phyloP scores from a whole-genome alignment of 805 yeast species.

The Yarrowia alimentaria region DNA sequence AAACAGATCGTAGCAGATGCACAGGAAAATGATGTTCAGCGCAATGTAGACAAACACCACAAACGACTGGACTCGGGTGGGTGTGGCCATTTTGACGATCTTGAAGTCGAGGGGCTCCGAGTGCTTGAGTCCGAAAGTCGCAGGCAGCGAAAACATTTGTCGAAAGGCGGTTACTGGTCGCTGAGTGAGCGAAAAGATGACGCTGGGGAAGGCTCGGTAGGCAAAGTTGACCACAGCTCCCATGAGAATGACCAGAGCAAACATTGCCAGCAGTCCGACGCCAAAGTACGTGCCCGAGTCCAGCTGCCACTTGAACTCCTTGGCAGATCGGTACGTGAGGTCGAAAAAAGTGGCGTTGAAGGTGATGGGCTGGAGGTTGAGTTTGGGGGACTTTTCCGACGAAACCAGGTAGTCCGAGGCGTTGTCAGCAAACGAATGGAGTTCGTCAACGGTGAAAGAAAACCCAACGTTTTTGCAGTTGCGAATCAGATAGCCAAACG shows the following conservation, averaged over 20 bases:
- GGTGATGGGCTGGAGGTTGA: conserved; percentile 10
- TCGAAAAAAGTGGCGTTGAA: conserved; percentile 8
- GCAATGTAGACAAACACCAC: conserved; percentile 41
- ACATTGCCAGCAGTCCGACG: conserved; percentile 36
- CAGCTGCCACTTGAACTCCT: conserved; percentile 22
- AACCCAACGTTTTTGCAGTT: conserved; percentile 14
- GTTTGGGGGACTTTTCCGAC: conserved; percentile 6
- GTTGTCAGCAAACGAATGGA: background rate
- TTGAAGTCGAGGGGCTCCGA: conserved; percentile 34
- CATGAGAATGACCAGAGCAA: conserved; percentile 35
- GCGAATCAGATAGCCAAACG: conserved; percentile 2
- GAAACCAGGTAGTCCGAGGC: conserved; percentile 1
- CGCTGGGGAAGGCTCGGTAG: conserved; percentile 29
- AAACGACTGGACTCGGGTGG: conserved; percentile 47
- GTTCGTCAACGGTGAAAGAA: background rate
- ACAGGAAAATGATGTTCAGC: conserved; percentile 36
- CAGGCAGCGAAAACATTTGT: conserved; percentile 39
- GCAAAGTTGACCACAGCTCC: conserved; percentile 33
- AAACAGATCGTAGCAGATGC: conserved; percentile 33
- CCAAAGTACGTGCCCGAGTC: conserved; percentile 32
- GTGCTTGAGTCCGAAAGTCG: conserved; percentile 37
- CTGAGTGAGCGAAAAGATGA: conserved; percentile 10
- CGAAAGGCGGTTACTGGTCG: conserved; percentile 32
- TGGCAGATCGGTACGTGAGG: background rate
- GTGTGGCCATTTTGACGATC: conserved; percentile 36